Evolutionary conservation across 352 stramenopile species (phyloP).

Genomic region (Blastocystis sp.): DNA sequence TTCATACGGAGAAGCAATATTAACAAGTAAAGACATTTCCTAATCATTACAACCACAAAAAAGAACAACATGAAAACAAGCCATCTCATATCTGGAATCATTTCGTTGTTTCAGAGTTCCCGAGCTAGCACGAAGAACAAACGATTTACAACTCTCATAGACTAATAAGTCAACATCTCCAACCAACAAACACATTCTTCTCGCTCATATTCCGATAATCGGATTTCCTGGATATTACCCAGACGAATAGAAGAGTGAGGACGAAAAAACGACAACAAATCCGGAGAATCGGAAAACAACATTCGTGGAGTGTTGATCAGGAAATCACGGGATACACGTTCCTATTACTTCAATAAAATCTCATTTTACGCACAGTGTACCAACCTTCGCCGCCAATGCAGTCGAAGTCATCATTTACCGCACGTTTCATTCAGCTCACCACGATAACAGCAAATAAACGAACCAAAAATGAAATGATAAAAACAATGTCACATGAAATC

Average conservation of each 20-base stretch:
- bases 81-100: conserved; percentile 1
- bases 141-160: background rate
- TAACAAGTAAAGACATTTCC: conserved; percentile 52
- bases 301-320: background rate
- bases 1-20: conserved; percentile 42
- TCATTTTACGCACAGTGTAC: background rate
- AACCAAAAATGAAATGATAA: conserved; percentile 6
- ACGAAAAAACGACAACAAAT: conserved; percentile 6
- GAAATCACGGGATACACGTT: conserved; percentile 28
- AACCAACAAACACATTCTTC: conserved; percentile 11
- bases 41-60: background rate
- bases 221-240: conserved; percentile 37
- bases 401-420: conserved; percentile 33
- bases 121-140: background rate
- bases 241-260: conserved; percentile 43
- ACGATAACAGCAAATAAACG: background rate
- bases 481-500: background rate
- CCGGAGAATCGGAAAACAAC: conserved; percentile 23
- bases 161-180: background rate
- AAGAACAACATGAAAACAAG: conserved; percentile 18
- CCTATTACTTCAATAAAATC: background rate
- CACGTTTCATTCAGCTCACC: background rate
- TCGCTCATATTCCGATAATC: conserved; percentile 37
- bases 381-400: conserved; percentile 60
- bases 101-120: background rate